These are phyloP conservation scores for Acanthamoeba sp. DNA, from an alignment of 208 protist genomes.

Conservation along the genomic window DNA sequence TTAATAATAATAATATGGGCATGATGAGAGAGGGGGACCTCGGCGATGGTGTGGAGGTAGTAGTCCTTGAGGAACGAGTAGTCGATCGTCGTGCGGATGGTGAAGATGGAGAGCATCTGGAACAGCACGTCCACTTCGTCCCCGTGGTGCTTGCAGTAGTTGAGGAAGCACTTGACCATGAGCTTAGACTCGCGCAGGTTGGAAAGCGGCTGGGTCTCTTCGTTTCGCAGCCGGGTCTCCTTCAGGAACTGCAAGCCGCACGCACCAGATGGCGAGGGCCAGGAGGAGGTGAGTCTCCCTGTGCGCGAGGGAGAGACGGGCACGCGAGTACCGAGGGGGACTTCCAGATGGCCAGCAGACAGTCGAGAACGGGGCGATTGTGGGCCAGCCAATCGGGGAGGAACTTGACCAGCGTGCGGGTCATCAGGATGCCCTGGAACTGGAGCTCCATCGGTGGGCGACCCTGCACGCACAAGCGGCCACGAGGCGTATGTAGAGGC, in stretches of 20 bases:
- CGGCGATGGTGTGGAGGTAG: slow-evolving; percentile 82
- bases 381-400: slow-evolving; percentile 83
- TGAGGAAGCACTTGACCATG: slow-evolving; percentile 88
- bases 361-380: slow-evolving; percentile 76
- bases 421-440: slow-evolving; percentile 83
- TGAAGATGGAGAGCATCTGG: slow-evolving; percentile 86
- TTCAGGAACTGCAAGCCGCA: slow-evolving; percentile 3
- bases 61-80: slow-evolving; percentile 88
- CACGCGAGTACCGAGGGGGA: background rate
- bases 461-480: background rate
- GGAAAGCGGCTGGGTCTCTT: slow-evolving; percentile 70
- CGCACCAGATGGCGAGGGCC: background rate
- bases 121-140: slow-evolving; percentile 82
- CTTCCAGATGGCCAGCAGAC: slow-evolving; percentile 84
- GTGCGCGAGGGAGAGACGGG: background rate
- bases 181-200: slow-evolving; percentile 86
- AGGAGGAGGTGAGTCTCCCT: background rate
- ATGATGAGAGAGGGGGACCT: slow-evolving; percentile 32
- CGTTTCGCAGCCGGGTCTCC: background rate
- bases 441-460: slow-evolving; percentile 11
- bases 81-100: slow-evolving; percentile 76
- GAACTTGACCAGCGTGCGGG: slow-evolving; percentile 81
- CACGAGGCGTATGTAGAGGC: too few relatives aligned
- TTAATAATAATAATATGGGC: background rate
- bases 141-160: slow-evolving; percentile 79